Evolutionary conservation across 805 yeast species (phyloP), one percentile per base, ranked within the genome.

Genomic region (Wickerhamomyces canadensis): DNA sequence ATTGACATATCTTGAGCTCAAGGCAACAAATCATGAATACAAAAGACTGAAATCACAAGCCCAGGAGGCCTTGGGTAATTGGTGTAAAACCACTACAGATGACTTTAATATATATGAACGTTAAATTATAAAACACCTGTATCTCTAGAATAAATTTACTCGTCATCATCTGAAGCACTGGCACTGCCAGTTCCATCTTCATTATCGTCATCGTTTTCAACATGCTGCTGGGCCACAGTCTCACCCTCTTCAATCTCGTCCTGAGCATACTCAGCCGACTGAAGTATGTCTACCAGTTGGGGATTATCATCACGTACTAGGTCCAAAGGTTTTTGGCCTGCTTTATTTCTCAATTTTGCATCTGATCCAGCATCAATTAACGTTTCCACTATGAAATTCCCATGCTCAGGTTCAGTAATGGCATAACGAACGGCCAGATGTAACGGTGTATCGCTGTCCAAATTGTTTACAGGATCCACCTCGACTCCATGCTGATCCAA

Each of bases 281-380:
- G 84, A 45, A 91, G 69, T 23, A 78, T 62, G 49, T 78, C 78
- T 29, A 67, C 65, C 43, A 91, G 67, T 38, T 74, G 71, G 2
- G 68, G 74, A 41, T 79, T 76, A 17, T 68, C 67, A 8, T 73
- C 70, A 19, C 60, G 65, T 13, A 76, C 80, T 42, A 88, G 67
- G 47, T 86, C 87, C 27, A 82, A 69, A 6, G 98, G 95, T 48
- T 75, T 84, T 50, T 80, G 72, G 18, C 85, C 85, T 27, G 69
- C 66, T 26, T 68, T 71, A 54, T 84, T 84, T 45, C 58, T 69
- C 14, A 74, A 55, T 34, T 72, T 68, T 3, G 94, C 85, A 60
- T 89, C 93, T 2, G 93, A 80, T 3, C 98, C 98, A 21, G 94
- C 95, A 52, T 89, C 96, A 28, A 93, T 65, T 44, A 93, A 71